phyloP scores from a whole-genome alignment of 352 stramenopile species.

The Pythium guiyangense region DNA sequence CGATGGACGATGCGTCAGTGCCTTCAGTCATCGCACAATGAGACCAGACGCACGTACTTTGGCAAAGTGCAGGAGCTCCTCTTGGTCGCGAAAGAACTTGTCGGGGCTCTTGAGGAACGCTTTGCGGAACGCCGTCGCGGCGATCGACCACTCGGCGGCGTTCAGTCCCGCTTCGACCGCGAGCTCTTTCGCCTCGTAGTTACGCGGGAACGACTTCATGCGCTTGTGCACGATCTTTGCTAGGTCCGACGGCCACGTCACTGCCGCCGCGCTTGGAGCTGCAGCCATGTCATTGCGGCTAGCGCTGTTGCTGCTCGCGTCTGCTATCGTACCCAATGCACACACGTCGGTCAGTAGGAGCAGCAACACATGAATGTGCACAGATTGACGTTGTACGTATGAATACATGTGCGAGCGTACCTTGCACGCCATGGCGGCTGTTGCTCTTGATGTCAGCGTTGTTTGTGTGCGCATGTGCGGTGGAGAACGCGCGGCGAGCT shows the following conservation, averaged over 20 bases:
- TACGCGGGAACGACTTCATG: conserved; percentile 57
- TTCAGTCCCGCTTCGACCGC: conserved; percentile 66
- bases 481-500: no score
- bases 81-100: conserved; percentile 52
- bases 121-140: conserved; percentile 53
- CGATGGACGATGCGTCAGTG: no score
- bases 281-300: neutral
- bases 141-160: conserved; percentile 49
- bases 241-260: conserved; percentile 32
- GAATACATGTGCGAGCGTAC: no score
- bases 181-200: conserved; percentile 65
- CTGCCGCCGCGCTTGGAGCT: neutral
- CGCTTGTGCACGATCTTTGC: conserved; percentile 35
- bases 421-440: no score
- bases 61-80: conserved; percentile 52
- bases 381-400: no score
- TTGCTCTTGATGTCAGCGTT: no score
- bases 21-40: neutral
- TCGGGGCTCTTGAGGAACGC: conserved; percentile 49
- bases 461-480: no score
- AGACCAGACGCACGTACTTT: neutral
- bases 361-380: no score
- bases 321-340: neutral
- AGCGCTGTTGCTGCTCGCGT: neutral
- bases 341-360: no score